phyloP scores from a whole-genome alignment of 495 filamentous ascomycete genomes.

The Annulohypoxylon moriforme region DNA sequence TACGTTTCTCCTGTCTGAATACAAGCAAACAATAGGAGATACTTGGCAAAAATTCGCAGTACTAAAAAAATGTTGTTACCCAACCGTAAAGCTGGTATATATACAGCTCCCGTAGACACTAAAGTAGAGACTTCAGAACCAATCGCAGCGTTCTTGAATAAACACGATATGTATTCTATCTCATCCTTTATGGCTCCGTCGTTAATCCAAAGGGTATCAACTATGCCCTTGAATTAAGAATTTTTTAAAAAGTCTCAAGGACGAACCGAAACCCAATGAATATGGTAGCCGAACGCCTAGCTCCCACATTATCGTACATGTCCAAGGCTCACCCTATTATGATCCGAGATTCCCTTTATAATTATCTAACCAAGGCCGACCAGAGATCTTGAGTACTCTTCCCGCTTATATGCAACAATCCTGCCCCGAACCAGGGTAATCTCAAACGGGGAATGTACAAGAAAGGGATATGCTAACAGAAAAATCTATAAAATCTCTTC shows the following conservation, averaged over 20 bases:
- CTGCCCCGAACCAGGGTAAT: background rate
- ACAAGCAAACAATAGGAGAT: slow-evolving; percentile 1
- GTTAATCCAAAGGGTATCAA: background rate
- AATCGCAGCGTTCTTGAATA: background rate
- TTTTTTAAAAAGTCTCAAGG: background rate
- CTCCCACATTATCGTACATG: slow-evolving; percentile 21
- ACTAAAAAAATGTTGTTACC: background rate
- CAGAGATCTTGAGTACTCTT: background rate
- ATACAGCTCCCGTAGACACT: too few relatives aligned
- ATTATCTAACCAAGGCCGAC: background rate
- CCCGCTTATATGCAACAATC: background rate
- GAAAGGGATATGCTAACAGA: slow-evolving; percentile 53
- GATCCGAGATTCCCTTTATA: background rate
- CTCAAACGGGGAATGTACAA: background rate
- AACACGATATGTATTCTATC: background rate
- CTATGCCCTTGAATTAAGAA: background rate
- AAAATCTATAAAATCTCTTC: slow-evolving; percentile 78
- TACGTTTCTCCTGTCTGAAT: background rate
- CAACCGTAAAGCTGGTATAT: too few relatives aligned
- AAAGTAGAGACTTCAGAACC: too few relatives aligned
- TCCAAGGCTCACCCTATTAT: background rate
- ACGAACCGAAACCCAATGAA: background rate
- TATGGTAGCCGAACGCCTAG: slow-evolving; percentile 20
- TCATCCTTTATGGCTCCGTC: background rate
- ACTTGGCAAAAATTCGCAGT: background rate